These are phyloP conservation scores for Aspergillus conjunctus DNA, from an alignment of 495 filamentous ascomycete genomes.

Conservation along the genomic window DNA sequence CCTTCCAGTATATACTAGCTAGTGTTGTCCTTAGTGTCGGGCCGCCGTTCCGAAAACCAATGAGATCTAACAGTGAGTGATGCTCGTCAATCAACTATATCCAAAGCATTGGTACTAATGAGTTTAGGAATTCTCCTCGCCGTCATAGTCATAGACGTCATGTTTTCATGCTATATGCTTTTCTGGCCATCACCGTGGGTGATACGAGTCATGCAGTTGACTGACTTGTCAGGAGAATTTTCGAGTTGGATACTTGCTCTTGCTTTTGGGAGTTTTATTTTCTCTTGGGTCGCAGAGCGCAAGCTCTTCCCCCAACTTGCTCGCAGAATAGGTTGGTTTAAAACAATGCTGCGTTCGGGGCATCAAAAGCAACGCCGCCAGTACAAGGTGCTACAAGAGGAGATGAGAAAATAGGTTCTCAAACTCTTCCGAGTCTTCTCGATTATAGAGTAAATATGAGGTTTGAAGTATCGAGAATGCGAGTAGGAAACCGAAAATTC, in stretches of 20 bases:
- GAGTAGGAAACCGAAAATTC: neutral
- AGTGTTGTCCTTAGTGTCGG: conserved; percentile 89
- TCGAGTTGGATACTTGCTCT: conserved; percentile 68
- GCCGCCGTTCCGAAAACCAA: conserved; percentile 80
- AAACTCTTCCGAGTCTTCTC: conserved; percentile 23
- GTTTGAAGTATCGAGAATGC: neutral
- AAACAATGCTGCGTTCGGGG: conserved; percentile 55
- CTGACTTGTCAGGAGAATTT: conserved; percentile 68
- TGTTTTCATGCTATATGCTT: conserved; percentile 75
- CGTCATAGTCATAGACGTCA: conserved; percentile 67
- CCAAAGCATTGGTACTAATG: conserved; percentile 21
- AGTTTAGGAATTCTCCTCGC: conserved; percentile 73
- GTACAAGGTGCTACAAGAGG: conserved; percentile 80
- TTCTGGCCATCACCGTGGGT: conserved; percentile 70
- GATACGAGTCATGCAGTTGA: conserved; percentile 79
- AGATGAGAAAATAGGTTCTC: conserved; percentile 52
- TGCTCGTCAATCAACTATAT: neutral
- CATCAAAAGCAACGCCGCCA: conserved; percentile 75
- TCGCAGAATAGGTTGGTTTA: conserved; percentile 62
- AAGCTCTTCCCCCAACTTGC: conserved; percentile 69
- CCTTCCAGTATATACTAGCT: conserved; percentile 90
- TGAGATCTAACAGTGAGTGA: conserved; percentile 73
- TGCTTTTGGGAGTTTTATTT: conserved; percentile 63
- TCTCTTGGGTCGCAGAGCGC: conserved; percentile 72
- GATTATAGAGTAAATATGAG: conserved; percentile 12